Percentiles rank a stretch among this genome's conserved stretches.
Evolutionary conservation across 2,329 filamentous ascomycete genomes (phyloP).

Genomic region (Alternaria triticina): DNA sequence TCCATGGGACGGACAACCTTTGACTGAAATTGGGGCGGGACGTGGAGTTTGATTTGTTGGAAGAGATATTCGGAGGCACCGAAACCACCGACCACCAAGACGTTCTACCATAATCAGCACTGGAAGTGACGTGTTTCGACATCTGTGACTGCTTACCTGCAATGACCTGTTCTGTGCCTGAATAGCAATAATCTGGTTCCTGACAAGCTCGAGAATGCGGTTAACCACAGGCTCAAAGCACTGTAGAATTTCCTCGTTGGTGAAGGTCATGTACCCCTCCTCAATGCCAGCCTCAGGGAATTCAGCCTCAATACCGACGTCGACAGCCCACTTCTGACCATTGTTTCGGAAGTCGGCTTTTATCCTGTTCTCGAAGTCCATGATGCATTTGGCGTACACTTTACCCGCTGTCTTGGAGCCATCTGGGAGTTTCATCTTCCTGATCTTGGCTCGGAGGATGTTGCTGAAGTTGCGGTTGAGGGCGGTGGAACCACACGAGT

Average conservation of each 20-base stretch:
- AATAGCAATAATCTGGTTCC: slow-evolving; percentile 98
- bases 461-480: slow-evolving; percentile 99
- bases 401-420: slow-evolving; percentile 97
- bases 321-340: slow-evolving; percentile 98
- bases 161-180: slow-evolving; percentile 93
- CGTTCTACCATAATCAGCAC: slow-evolving; percentile 66
- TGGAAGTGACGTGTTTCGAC: neutral
- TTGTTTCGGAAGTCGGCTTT: slow-evolving; percentile 99
- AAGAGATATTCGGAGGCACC: slow-evolving; percentile 98
- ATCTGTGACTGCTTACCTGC: slow-evolving; percentile 64
- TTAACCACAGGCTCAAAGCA: slow-evolving; percentile 99
- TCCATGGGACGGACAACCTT: slow-evolving; percentile 99
- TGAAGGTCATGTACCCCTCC: slow-evolving; percentile 99
- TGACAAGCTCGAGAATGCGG: slow-evolving; percentile 91
- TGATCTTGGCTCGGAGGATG: slow-evolving; percentile 94
- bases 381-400: slow-evolving; percentile 99
- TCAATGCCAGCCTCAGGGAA: slow-evolving; percentile 98
- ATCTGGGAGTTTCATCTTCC: slow-evolving; percentile 98
- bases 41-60: slow-evolving; percentile 98
- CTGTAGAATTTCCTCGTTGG: slow-evolving; percentile 97
- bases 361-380: slow-evolving; percentile 99
- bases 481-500: slow-evolving; percentile 97
- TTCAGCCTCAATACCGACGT: slow-evolving; percentile 97
- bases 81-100: slow-evolving; percentile 96
- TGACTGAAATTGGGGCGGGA: slow-evolving; percentile 96